Evolutionary conservation across 2,329 filamentous ascomycete genomes (phyloP).

Genomic region (Xylariaceae sp.): DNA sequence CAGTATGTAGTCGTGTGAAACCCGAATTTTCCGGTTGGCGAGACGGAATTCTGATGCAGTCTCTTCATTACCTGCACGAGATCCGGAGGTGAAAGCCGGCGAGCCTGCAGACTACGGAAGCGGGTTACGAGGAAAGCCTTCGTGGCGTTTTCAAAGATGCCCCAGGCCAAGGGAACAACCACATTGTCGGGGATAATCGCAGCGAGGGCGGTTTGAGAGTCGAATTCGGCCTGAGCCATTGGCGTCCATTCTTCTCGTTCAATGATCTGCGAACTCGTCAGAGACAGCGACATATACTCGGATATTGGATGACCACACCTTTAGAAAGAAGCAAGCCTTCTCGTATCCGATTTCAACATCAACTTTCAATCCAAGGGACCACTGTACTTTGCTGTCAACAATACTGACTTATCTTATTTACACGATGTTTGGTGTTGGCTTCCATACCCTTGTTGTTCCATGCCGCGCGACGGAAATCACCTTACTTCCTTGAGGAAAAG

Average conservation of each 20-base stretch:
- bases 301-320: constrained; percentile 5
- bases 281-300: background rate
- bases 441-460: constrained; percentile 1
- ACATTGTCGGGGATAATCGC: constrained; percentile 19
- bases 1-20: constrained; percentile 25
- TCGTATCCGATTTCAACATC: constrained; percentile 6
- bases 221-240: constrained; percentile 24
- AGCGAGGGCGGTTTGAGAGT: constrained; percentile 18
- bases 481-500: background rate
- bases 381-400: background rate
- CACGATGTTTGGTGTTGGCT: background rate
- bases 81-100: constrained; percentile 1
- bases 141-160: constrained; percentile 8
- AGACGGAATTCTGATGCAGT: constrained; percentile 18
- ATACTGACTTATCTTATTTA: background rate
- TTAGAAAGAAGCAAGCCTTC: constrained; percentile 15
- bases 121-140: constrained; percentile 14
- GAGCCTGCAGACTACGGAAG: constrained; percentile 8
- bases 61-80: constrained; percentile 10
- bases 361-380: constrained; percentile 4
- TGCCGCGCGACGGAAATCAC: constrained; percentile 1
- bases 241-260: constrained; percentile 13
- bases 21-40: constrained; percentile 26
- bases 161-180: constrained; percentile 20
- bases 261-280: constrained; percentile 11